These are phyloP conservation scores for Phaseolus lunatus DNA, from an alignment of 306 rosid species.

Conservation along the genomic window DNA sequence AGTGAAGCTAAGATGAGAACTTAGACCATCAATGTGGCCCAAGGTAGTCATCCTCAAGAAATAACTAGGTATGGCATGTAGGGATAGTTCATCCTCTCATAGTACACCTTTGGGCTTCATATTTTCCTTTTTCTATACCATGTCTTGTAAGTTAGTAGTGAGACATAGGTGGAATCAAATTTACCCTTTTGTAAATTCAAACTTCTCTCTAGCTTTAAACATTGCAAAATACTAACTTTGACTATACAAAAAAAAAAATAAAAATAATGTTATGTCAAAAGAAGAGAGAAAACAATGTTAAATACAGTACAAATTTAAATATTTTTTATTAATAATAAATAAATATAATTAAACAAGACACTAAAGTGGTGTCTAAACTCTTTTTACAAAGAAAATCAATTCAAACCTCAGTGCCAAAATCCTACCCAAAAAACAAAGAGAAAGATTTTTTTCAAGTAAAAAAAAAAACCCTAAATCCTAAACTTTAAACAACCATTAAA, in stretches of 20 bases:
- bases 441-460: too few species aligned
- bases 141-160: constrained; percentile 54
- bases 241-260: constrained; percentile 12
- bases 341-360: too few species aligned
- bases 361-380: too few species aligned
- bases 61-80: constrained; percentile 76
- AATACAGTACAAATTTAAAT: too few species aligned
- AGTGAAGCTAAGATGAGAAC: constrained; percentile 75
- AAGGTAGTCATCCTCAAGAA: constrained; percentile 64
- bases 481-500: too few species aligned
- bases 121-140: constrained; percentile 41
- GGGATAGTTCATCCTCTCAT: constrained; percentile 46
- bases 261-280: too few species aligned
- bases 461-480: too few species aligned
- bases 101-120: constrained; percentile 42
- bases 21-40: constrained; percentile 70
- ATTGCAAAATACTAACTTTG: constrained; percentile 45
- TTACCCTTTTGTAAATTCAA: constrained; percentile 65
- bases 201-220: constrained; percentile 47
- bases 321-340: too few species aligned
- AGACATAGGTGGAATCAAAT: constrained; percentile 51
- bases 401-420: too few species aligned
- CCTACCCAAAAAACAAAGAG: too few species aligned
- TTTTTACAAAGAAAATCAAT: too few species aligned
- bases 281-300: too few species aligned